Evolutionary conservation across 352 stramenopile genomes (phyloP).

Genomic region (Globisporangium middletonii): DNA sequence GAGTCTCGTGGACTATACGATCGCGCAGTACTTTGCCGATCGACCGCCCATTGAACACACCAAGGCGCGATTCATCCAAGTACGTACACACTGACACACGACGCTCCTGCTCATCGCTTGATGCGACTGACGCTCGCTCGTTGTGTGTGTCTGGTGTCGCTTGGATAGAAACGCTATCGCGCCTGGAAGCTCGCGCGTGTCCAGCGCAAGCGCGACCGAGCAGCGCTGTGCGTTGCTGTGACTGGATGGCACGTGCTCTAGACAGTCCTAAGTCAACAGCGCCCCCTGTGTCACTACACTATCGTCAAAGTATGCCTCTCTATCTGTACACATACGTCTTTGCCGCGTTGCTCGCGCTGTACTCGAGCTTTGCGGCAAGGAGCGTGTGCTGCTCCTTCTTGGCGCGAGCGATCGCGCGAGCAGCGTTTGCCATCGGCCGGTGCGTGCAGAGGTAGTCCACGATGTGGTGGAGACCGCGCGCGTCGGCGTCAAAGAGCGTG

Average conservation of each 20-base stretch:
- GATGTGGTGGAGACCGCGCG: not conserved
- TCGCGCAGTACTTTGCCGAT: slow-evolving; percentile 46
- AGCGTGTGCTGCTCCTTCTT: not conserved
- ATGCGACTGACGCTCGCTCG: not conserved
- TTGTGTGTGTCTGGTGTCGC: not conserved
- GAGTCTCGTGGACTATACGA: slow-evolving; percentile 65
- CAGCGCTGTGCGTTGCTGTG: slow-evolving; percentile 15
- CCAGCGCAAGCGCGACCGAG: slow-evolving; percentile 7
- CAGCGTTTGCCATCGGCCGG: not conserved
- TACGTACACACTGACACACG: slow-evolving; percentile 4
- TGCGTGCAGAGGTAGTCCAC: not conserved
- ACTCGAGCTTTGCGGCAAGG: not conserved
- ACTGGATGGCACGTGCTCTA: slow-evolving; percentile 26
- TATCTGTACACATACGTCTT: not conserved
- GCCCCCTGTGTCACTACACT: too few relatives aligned
- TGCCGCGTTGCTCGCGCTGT: not conserved
- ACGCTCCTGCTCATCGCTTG: not conserved
- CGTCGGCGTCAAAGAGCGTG: slow-evolving; percentile 2
- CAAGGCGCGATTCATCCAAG: slow-evolving; percentile 42
- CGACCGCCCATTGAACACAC: slow-evolving; percentile 42
- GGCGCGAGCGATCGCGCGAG: not conserved
- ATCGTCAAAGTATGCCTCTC: not conserved
- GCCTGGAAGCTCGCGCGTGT: slow-evolving; percentile 18
- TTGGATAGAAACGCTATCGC: slow-evolving; percentile 20
- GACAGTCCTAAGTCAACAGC: not conserved